Evolutionary conservation across 805 yeast genomes (phyloP).

Genomic region (Hanseniaspora valbyensis): DNA sequence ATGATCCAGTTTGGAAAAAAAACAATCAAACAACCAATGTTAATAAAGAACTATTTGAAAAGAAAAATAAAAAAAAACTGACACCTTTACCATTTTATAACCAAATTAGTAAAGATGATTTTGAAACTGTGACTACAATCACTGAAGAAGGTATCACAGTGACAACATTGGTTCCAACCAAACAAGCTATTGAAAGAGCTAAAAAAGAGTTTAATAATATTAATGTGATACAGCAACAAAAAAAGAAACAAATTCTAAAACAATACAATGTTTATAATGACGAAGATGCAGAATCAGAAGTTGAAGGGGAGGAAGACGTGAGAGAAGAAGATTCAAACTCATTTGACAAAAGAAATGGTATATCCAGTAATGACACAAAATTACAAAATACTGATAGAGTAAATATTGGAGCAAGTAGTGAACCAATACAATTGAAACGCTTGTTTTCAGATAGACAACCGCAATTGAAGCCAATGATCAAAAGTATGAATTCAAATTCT

Average conservation of each 20-base stretch:
- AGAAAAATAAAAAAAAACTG: conserved; percentile 29
- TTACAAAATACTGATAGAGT: too few relatives aligned
- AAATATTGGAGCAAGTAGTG: background rate
- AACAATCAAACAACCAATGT: conserved; percentile 26
- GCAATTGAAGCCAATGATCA: background rate
- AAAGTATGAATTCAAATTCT: background rate
- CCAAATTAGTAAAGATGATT: conserved; percentile 81
- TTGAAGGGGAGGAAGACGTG: background rate
- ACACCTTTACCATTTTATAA: conserved; percentile 81
- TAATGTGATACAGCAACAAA: background rate
- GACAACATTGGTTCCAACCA: conserved; percentile 80
- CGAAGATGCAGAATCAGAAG: background rate
- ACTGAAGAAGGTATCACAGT: conserved; percentile 89
- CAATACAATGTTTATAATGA: conserved; percentile 7
- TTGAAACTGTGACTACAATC: conserved; percentile 71
- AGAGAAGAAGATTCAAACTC: conserved; percentile 21
- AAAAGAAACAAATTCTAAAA: conserved; percentile 9
- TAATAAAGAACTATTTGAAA: conserved; percentile 26
- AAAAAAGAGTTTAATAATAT: conserved; percentile 18
- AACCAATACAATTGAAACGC: background rate
- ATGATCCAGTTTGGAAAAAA: conserved; percentile 30
- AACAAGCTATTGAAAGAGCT: conserved; percentile 47
- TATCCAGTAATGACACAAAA: too few relatives aligned
- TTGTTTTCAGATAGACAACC: background rate
- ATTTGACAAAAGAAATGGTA: too few relatives aligned